Conservation (phyloP, 495 filamentous ascomycete species). For the Schizothecium vesticola region DNA sequence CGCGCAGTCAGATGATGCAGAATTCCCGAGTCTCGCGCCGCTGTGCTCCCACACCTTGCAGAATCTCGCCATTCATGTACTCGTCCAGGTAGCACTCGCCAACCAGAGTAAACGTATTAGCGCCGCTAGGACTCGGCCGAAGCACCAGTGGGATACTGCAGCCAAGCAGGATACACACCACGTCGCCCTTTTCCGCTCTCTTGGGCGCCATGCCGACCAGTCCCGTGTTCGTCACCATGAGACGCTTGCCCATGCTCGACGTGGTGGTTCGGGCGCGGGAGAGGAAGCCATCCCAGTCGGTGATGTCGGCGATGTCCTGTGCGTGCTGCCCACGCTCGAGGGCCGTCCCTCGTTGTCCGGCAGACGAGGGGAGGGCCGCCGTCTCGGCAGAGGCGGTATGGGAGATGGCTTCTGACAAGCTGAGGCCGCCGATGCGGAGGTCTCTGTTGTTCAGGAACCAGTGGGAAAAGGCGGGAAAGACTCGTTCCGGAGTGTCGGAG, state of each 20-base stretch:
- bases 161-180: constrained; percentile 36
- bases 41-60: not conserved
- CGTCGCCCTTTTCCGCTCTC: constrained; percentile 19
- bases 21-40: not conserved
- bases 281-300: not conserved
- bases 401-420: not conserved
- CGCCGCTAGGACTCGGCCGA: constrained; percentile 7
- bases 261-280: not conserved
- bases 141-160: constrained; percentile 40
- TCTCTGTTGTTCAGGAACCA: constrained; percentile 7
- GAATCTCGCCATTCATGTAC: constrained; percentile 1
- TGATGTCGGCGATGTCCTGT: not conserved
- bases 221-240: constrained; percentile 6
- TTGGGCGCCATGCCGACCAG: constrained; percentile 11
- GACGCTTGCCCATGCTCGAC: not conserved
- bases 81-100: constrained; percentile 6
- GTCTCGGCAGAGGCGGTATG: not conserved
- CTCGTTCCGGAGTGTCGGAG: too few relatives aligned
- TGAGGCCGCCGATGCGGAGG: not conserved
- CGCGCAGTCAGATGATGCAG: not conserved
- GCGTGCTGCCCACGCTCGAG: not conserved
- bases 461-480: not conserved
- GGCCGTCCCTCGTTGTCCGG: not conserved
- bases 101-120: not conserved
- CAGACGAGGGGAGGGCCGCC: not conserved